A percentile compares a stretch with the other conserved stretches of the same genome.
These are phyloP conservation scores for Hemisphaericaspora xylofermentans DNA, from an alignment of 1,139 yeast genomes.

Conservation along the genomic window DNA sequence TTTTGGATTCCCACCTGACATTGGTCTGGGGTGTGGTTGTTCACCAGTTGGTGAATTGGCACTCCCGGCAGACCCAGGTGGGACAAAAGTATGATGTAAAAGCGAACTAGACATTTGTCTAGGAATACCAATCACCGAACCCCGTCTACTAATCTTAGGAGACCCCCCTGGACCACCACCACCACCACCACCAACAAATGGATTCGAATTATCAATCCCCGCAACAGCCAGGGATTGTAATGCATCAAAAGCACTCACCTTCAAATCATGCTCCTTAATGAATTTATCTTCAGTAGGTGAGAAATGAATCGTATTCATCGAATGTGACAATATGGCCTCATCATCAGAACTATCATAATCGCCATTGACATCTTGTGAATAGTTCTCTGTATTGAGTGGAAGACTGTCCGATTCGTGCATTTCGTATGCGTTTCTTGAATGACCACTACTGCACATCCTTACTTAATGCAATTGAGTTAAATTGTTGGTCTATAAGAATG, in stretches of 20 bases:
- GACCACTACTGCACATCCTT: constrained; percentile 1
- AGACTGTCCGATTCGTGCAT: constrained; percentile 1
- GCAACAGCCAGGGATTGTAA: too few relatives aligned
- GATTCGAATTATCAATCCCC: constrained; percentile 5
- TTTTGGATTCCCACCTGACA: too few relatives aligned
- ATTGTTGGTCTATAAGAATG: background rate
- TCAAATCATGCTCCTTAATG: constrained; percentile 70
- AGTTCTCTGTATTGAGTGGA: background rate
- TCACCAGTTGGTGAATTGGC: background rate
- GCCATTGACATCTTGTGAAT: constrained; percentile 6
- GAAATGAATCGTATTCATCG: constrained; percentile 51
- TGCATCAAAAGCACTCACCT: constrained; percentile 62
- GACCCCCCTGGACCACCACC: too few relatives aligned
- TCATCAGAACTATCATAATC: constrained; percentile 17
- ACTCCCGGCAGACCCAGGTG: constrained; percentile 18
- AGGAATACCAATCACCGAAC: constrained; percentile 53
- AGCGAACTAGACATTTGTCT: constrained; percentile 20
- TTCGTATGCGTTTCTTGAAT: background rate
- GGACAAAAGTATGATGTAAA: constrained; percentile 14
- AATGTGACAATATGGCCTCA: constrained; percentile 31
- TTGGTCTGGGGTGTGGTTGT: too few relatives aligned
- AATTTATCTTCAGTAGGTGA: constrained; percentile 68
- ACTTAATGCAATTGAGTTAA: background rate
- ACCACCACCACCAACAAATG: constrained; percentile 13
- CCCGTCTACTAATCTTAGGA: constrained; percentile 43